Evolutionary conservation across 2,329 filamentous ascomycete genomes (phyloP), one percentile per base, ranked within the genome.

Genomic region (Atkinsonella texensis): DNA sequence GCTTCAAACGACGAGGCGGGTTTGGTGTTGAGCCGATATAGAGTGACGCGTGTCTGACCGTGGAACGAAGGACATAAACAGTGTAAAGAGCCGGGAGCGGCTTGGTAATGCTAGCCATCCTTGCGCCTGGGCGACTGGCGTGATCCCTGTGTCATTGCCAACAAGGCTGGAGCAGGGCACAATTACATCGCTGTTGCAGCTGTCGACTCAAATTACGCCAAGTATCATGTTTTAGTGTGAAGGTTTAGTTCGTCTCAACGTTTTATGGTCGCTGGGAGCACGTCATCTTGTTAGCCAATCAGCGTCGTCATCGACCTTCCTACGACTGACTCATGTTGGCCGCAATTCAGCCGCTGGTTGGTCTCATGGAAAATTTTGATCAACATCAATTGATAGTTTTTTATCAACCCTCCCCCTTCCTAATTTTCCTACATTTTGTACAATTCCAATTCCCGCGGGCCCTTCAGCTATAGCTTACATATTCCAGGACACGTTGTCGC

Each of bases 11-110:
- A 53, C 91, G 79, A 1, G 83, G 81, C 42, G 93, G 91, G 62
- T 96, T 83, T 0, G 90, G 90, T 1, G 93, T 97, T 43, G 88
- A 95, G 50, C 93, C 93, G 51, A 97, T 85, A 67, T 98, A 98
- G 31, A 91, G 75, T 2, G 78, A 81, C 31, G 78, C 75, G 62
- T 81, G 82, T 45, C 80, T 77, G 10, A 89, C 76, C 0, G 84
- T 89, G 0, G 91, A 96, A 18, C 90, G 85, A 38, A 97, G 79
- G 15, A 97, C 79, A 65, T 98, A 97, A 64, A 93, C 94, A 58
- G 87, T 89, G 64, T 97, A 97, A 57, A 96, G 84, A 1, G 90
- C 84, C 10, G 91, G 91, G 20, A 97, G 88, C 0, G 75, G 82
- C 58, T 74, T 79, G 20, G 65, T 55, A 46, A 70, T 59, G 38